Conservation (phyloP, 2,329 filamentous ascomycete genomes). For the Fusarium liriodendri region DNA sequence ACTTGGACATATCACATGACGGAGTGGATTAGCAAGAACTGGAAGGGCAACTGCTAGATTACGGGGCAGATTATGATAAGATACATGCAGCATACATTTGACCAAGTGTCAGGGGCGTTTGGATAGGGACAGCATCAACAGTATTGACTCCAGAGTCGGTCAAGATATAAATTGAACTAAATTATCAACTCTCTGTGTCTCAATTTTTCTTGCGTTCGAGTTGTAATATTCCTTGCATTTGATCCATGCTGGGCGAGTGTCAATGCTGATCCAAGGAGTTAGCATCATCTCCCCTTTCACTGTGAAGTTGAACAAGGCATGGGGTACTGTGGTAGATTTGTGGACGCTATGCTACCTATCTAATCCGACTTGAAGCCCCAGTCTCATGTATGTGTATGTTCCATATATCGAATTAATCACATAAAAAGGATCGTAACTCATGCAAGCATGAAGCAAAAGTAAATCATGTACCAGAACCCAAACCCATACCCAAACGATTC, state of each 20-base stretch:
- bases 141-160: background rate
- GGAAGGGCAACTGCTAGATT: constrained; percentile 60
- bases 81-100: background rate
- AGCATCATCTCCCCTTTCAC: too few species aligned
- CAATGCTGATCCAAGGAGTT: background rate
- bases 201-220: background rate
- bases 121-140: background rate
- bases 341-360: constrained; percentile 33
- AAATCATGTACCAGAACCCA: constrained; percentile 20
- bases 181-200: background rate
- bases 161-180: constrained; percentile 10
- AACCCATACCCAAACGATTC: background rate
- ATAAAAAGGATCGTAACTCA: constrained; percentile 42
- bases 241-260: background rate
- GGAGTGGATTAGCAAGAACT: constrained; percentile 69
- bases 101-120: constrained; percentile 19
- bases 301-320: background rate
- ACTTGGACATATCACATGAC: constrained; percentile 67
- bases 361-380: constrained; percentile 23
- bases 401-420: constrained; percentile 21
- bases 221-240: background rate
- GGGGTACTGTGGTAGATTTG: constrained; percentile 35
- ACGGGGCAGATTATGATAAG: constrained; percentile 2
- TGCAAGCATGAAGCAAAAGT: constrained; percentile 40
- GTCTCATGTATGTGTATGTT: constrained; percentile 13